Base-by-base conservation (phyloP, 495 filamentous ascomycete species). In the Xylona heveae region DNA sequence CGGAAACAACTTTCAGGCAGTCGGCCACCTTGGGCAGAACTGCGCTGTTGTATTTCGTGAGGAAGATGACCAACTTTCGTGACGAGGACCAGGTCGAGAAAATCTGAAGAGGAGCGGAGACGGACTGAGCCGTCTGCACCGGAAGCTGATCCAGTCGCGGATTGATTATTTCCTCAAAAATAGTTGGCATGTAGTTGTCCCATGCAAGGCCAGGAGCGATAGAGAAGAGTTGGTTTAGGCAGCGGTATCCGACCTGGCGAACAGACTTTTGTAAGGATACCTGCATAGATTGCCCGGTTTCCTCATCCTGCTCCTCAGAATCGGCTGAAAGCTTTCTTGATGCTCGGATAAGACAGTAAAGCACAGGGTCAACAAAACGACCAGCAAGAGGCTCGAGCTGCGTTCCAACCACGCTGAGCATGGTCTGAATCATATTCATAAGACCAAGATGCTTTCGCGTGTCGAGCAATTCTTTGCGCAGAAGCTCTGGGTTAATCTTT, bases 341-440 rank as follows among this genome's bases (percentile, higher is more conserved):
- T n/a, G 82, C 71, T 29, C 61, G 58, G 17, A 88, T 57, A 15
- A 84, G 54, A 42, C 78, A 91, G 43, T 78, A 82, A 2, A 94
- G 48, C 5, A 90, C 56, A 2, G 80, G 66, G 42, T 83, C 66
- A 43, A 80, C 56, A 5, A 94, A 50, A 7, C 60, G 55, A 22
- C 59, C 49, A 18, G 71, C 57, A 38, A 72, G 80, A 1, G 67
- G 57, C 4, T 50, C 36, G 34, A 90, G 63, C 14, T 65, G 69
- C 10, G 57, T 68, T 26, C 81, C 78, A 16, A 94, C 62, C 19
- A 82, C 78, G 16, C 73, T 71, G 38, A 93, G 68, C 45, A 95
- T 65, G n/a, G 81, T 71, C 32, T 83, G 73, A 26, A 88, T 59
- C 79, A 95, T 85, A 45, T 83, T 83, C 25, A 92, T 48, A 39